These are phyloP conservation scores for Allium sativum DNA, from an alignment of 106 monocot genomes.

Conservation along the genomic window DNA sequence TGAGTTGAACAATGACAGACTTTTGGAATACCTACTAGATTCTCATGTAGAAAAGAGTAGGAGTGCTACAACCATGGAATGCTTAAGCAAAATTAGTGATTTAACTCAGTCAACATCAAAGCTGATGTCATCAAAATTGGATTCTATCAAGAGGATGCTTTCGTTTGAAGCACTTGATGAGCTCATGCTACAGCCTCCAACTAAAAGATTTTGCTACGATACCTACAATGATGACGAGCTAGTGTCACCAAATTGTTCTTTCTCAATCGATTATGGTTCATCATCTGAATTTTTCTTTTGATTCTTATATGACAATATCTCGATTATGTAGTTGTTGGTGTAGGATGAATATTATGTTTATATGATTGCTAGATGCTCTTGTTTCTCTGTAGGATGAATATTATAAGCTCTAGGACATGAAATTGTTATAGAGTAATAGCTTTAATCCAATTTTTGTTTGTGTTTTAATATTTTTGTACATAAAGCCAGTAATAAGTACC, in stretches of 20 bases:
- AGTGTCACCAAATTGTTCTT: background rate
- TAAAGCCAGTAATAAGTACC: too few relatives aligned
- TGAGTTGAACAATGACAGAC: slow-evolving; percentile 1
- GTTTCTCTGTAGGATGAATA: too few relatives aligned
- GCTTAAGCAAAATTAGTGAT: background rate
- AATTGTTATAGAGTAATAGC: too few relatives aligned
- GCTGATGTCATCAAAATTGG: slow-evolving; percentile 7
- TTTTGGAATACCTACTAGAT: background rate
- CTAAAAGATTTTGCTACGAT: background rate
- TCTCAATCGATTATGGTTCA: background rate
- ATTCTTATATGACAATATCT: background rate
- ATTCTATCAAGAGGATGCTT: slow-evolving; percentile 24
- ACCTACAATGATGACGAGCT: background rate
- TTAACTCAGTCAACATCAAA: background rate
- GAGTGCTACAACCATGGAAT: background rate
- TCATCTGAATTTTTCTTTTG: slow-evolving; percentile 1
- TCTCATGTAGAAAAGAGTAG: background rate
- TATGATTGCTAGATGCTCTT: too few relatives aligned
- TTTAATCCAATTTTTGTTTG: too few relatives aligned
- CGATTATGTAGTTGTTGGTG: too few relatives aligned
- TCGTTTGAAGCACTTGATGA: slow-evolving; percentile 32
- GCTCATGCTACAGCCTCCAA: slow-evolving; percentile 11
- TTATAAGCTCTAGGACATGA: too few relatives aligned
- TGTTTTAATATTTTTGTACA: too few relatives aligned
- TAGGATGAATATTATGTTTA: too few relatives aligned